Evolutionary conservation across 345 rosid genomes (phyloP), one percentile per base, ranked within the genome.

Genomic region (Linum tenue): DNA sequence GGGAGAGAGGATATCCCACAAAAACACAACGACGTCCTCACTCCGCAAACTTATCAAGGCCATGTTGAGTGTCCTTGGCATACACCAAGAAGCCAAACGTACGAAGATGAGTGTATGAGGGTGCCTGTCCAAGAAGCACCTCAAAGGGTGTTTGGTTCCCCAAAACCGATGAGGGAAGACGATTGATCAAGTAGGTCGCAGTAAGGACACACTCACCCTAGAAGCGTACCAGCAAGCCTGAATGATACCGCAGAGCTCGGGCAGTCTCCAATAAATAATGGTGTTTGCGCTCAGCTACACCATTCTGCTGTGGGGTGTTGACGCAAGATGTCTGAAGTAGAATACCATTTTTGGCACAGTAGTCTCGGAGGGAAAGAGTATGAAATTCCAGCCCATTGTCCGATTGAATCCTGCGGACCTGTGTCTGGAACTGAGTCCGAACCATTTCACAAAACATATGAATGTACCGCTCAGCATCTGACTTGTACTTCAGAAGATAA

Each of bases 201-300:
- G 6, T 51, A 16, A 51, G 56, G 56, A 66, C 50, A 40, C 69
- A 66, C n/a, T 66, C 69, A 12, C 62, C 63, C 63, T 37, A 56
- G 40, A 56, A 22, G 55, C 2, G 2, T 15, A 2, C 38, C 22
- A 4, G 63, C 8, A 10, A 66, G 61, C 16, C 39, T 37, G 6
- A 37, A 44, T 22, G 38, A 38, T 38, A 66, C 37, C 11, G 31
- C 3, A 16, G 56, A 44, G 53, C 69, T 2, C 2, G 14, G 3
- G 14, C 10, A 9, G n/a, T 51, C 56, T 22, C 31, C 31, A 22
- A 22, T 0, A 22, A 22, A 22, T 22, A 1, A 22, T 1, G 31
- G 31, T 22, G 31, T 22, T 22, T 22, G 31, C 31, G 31, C 31
- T 22, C 31, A 22, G n/a, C 10, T 2, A 51, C 56, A 51, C 2